These are phyloP conservation scores for Escallonia rubra DNA, from an alignment of 129 eudicot species.

Conservation along the genomic window DNA sequence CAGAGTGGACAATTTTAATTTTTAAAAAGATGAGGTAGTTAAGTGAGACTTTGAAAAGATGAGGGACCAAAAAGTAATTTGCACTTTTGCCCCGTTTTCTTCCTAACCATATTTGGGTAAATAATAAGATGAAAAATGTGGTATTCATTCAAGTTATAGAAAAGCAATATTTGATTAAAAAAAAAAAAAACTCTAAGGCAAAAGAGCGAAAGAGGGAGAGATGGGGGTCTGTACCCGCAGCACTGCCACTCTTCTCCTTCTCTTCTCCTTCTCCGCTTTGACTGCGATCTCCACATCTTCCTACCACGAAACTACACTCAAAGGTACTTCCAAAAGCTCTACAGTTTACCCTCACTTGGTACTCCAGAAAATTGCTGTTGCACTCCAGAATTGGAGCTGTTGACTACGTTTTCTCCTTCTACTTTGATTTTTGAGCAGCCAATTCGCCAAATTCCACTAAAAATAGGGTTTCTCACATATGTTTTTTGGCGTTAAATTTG, in stretches of 20 bases:
- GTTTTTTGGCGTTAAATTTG: background rate
- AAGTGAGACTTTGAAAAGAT: too few relatives aligned
- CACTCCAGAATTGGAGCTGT: background rate
- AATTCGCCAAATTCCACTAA: background rate
- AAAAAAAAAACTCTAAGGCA: background rate
- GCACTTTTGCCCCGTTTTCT: too few relatives aligned
- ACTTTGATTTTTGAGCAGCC: background rate
- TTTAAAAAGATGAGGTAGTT: too few relatives aligned
- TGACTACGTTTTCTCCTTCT: background rate
- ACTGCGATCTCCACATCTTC: background rate
- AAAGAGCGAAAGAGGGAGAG: background rate
- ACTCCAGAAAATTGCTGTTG: background rate
- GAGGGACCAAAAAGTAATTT: too few relatives aligned
- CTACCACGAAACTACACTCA: background rate
- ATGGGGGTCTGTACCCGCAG: background rate
- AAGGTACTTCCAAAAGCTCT: background rate
- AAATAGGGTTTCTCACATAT: background rate
- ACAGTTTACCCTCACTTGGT: background rate
- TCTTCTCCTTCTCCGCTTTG: background rate
- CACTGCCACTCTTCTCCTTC: background rate
- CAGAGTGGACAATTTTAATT: too few relatives aligned
- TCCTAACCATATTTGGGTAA: too few relatives aligned
- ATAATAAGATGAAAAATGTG: too few relatives aligned
- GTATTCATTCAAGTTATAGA: too few relatives aligned
- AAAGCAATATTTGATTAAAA: too few relatives aligned